Evolutionary conservation across 2,329 filamentous ascomycete species (phyloP).

Genomic region (Mycogone perniciosa): DNA sequence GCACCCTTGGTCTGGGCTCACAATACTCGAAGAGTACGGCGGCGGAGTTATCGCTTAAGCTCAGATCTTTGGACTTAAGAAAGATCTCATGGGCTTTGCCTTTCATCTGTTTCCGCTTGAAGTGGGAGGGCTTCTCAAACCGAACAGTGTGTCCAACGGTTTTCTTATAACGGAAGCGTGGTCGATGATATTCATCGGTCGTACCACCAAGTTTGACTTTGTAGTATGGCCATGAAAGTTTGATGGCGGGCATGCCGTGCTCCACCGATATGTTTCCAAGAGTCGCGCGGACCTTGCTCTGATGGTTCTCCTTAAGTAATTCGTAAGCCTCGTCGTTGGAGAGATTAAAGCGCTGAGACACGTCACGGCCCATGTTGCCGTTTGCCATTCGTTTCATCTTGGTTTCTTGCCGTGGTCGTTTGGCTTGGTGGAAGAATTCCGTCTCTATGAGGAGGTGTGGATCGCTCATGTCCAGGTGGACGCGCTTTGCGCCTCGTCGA

Average conservation of each 20-base stretch:
- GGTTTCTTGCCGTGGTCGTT: slow-evolving; percentile 49
- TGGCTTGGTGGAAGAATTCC: slow-evolving; percentile 56
- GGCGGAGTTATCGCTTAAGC: slow-evolving; percentile 81
- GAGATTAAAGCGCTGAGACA: slow-evolving; percentile 83
- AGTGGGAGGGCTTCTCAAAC: slow-evolving; percentile 62
- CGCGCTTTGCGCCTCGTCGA: slow-evolving; percentile 65
- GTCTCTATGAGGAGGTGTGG: slow-evolving; percentile 80
- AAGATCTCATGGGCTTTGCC: slow-evolving; percentile 76
- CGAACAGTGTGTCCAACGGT: slow-evolving; percentile 61
- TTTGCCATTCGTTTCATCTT: slow-evolving; percentile 62
- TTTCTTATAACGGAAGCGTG: slow-evolving; percentile 65
- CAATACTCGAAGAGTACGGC: slow-evolving; percentile 91
- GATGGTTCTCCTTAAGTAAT: slow-evolving; percentile 90
- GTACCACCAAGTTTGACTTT: slow-evolving; percentile 72
- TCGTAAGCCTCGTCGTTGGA: slow-evolving; percentile 97
- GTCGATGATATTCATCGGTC: slow-evolving; percentile 77
- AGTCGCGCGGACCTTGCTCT: slow-evolving; percentile 90
- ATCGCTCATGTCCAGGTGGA: slow-evolving; percentile 82
- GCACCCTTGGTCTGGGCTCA: slow-evolving; percentile 82
- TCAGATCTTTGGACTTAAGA: slow-evolving; percentile 72
- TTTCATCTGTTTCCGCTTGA: slow-evolving; percentile 79
- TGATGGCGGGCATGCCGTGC: slow-evolving; percentile 85
- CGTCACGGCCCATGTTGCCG: slow-evolving; percentile 63
- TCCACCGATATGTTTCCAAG: slow-evolving; percentile 89
- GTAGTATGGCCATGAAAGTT: slow-evolving; percentile 94